Conservation (phyloP, 805 yeast species). For the Candida sithepensis region DNA sequence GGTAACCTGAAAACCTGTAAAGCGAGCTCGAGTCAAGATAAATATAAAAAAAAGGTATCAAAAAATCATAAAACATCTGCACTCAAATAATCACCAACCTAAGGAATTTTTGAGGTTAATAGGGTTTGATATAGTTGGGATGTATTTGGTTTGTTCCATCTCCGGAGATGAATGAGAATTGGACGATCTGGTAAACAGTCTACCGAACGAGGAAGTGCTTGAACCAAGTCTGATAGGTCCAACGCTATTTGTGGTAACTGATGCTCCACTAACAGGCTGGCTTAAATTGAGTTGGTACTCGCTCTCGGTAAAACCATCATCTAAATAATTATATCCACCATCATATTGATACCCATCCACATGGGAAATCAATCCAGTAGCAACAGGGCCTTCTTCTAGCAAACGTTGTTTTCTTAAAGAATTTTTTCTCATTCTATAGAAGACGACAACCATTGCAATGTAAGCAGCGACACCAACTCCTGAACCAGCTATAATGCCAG, state of each 20-base stretch:
- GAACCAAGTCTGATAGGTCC: slow-evolving; percentile 8
- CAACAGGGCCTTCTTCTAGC: slow-evolving; percentile 8
- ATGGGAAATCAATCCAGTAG: slow-evolving; percentile 11
- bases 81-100: slow-evolving; percentile 69
- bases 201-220: slow-evolving; percentile 15
- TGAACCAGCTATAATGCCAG: slow-evolving; percentile 82
- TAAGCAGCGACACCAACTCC: slow-evolving; percentile 71
- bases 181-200: slow-evolving; percentile 12
- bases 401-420: slow-evolving; percentile 11
- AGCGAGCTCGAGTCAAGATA: not conserved
- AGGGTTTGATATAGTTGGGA: slow-evolving; percentile 60
- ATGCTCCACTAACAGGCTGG: not conserved
- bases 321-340: slow-evolving; percentile 1
- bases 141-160: slow-evolving; percentile 24
- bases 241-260: slow-evolving; percentile 4
- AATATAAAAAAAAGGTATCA: not conserved
- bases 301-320: not conserved
- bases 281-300: not conserved
- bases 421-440: slow-evolving; percentile 41
- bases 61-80: not conserved
- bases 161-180: slow-evolving; percentile 7
- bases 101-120: slow-evolving; percentile 67
- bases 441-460: slow-evolving; percentile 54
- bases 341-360: slow-evolving; percentile 2
- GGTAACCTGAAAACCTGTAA: not conserved